Conservation (phyloP, 2,329 filamentous ascomycete species). For the Ascochyta koolunga region DNA sequence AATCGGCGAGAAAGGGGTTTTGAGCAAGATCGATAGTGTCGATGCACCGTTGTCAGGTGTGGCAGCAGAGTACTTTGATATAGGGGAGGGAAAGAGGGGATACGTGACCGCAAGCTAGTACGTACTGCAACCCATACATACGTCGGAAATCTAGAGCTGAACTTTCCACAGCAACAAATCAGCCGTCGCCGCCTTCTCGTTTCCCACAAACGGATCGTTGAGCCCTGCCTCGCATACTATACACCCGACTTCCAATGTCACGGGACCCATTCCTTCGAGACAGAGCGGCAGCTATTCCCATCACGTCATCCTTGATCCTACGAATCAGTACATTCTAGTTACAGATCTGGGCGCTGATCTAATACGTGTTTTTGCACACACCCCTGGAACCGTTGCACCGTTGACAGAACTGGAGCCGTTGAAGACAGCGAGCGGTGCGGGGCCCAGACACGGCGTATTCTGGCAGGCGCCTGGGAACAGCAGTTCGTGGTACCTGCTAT, state of each 20-base stretch:
- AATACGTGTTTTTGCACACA: slow-evolving; percentile 63
- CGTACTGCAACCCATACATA: not conserved
- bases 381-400: slow-evolving; percentile 48
- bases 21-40: slow-evolving; percentile 13
- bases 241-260: slow-evolving; percentile 9
- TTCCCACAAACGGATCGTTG: slow-evolving; percentile 8
- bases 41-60: slow-evolving; percentile 23
- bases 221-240: slow-evolving; percentile 6
- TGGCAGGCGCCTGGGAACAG: slow-evolving; percentile 29
- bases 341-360: slow-evolving; percentile 70
- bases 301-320: slow-evolving; percentile 67
- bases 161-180: slow-evolving; percentile 15
- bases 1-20: slow-evolving; percentile 5
- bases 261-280: slow-evolving; percentile 31
- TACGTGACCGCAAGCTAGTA: slow-evolving; percentile 22
- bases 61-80: slow-evolving; percentile 13
- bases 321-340: slow-evolving; percentile 62
- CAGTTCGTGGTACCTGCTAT: slow-evolving; percentile 8
- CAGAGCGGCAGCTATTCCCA: slow-evolving; percentile 51
- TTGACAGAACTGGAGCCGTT: slow-evolving; percentile 55
- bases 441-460: slow-evolving; percentile 69
- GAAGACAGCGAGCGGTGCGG: slow-evolving; percentile 58
- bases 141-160: not conserved
- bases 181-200: slow-evolving; percentile 14
- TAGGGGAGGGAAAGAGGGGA: slow-evolving; percentile 3